Evolutionary conservation across 1,139 yeast genomes (phyloP).

Genomic region (Sugiyamaella grinbergsii): DNA sequence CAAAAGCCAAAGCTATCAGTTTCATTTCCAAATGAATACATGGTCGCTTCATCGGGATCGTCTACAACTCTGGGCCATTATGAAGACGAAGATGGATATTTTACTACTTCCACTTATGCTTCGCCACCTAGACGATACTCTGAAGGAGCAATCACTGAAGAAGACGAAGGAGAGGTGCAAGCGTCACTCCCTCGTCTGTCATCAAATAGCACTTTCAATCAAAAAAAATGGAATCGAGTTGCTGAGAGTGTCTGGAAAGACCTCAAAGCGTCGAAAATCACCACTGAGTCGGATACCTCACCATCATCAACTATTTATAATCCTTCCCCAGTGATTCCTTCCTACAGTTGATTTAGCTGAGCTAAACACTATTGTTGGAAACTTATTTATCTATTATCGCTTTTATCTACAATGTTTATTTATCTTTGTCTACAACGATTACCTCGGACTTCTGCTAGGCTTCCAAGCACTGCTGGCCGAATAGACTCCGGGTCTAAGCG

Average conservation of each 20-base stretch:
- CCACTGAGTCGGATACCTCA: slow-evolving; percentile 1
- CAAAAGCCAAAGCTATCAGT: not conserved
- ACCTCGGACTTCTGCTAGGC: too few species aligned
- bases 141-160: slow-evolving; percentile 20
- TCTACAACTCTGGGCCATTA: slow-evolving; percentile 17
- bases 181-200: not conserved
- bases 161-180: slow-evolving; percentile 15
- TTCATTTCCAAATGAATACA: slow-evolving; percentile 6
- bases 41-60: slow-evolving; percentile 1
- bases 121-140: slow-evolving; percentile 18
- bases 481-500: too few species aligned
- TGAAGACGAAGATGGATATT: slow-evolving; percentile 25
- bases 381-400: slow-evolving; percentile 1
- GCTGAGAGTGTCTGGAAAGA: slow-evolving; percentile 17
- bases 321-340: slow-evolving; percentile 6
- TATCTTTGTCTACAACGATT: slow-evolving; percentile 2
- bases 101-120: slow-evolving; percentile 6
- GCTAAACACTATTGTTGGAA: not conserved
- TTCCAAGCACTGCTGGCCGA: too few species aligned
- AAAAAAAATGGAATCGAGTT: slow-evolving; percentile 16
- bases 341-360: slow-evolving; percentile 9
- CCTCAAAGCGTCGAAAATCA: not conserved
- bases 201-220: not conserved
- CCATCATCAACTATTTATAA: slow-evolving; percentile 11
- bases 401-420: too few species aligned